Evolutionary conservation across 1,284 basidiomycete genomes (phyloP).

Genomic region (Xerocomus nothofagi): DNA sequence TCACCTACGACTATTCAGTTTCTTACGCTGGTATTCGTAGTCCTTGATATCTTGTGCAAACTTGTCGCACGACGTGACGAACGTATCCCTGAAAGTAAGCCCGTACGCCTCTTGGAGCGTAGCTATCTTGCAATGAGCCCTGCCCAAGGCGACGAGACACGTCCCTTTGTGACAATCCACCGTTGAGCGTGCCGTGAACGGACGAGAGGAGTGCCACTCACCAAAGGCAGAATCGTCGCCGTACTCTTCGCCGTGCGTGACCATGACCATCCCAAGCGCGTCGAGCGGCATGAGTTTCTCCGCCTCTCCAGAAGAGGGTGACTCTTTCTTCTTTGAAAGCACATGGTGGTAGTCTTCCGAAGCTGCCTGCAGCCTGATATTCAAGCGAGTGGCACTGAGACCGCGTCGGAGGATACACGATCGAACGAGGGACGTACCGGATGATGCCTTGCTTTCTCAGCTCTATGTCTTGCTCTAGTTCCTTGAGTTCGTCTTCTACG

Average conservation of each 20-base stretch:
- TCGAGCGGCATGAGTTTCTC: conserved; percentile 74
- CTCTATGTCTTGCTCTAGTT: conserved; percentile 71
- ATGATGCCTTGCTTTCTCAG: conserved; percentile 61
- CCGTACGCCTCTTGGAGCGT: conserved; percentile 79
- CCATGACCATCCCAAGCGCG: conserved; percentile 82
- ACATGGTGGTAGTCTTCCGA: conserved; percentile 61
- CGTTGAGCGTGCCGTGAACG: background rate
- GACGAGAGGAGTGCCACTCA: conserved; percentile 32
- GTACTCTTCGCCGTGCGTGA: conserved; percentile 80
- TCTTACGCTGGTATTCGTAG: conserved; percentile 69
- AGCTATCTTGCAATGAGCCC: conserved; percentile 80
- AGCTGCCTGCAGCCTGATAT: conserved; percentile 55
- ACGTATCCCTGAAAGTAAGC: conserved; percentile 68
- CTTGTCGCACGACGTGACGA: conserved; percentile 61
- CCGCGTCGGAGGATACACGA: background rate
- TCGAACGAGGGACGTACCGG: conserved; percentile 44
- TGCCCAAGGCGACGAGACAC: conserved; percentile 72
- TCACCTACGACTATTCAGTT: conserved; percentile 78
- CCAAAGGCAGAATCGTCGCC: conserved; percentile 72
- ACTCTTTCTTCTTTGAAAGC: conserved; percentile 67
- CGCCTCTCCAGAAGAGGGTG: conserved; percentile 53
- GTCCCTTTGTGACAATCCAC: conserved; percentile 44
- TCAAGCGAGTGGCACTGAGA: conserved; percentile 1
- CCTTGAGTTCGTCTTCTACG: conserved; percentile 60
- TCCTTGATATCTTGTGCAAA: conserved; percentile 70